Evolutionary conservation across 202 grass and related monocot genomes (phyloP), one percentile per base, ranked within the genome.

Genomic region (Setaria italica): DNA sequence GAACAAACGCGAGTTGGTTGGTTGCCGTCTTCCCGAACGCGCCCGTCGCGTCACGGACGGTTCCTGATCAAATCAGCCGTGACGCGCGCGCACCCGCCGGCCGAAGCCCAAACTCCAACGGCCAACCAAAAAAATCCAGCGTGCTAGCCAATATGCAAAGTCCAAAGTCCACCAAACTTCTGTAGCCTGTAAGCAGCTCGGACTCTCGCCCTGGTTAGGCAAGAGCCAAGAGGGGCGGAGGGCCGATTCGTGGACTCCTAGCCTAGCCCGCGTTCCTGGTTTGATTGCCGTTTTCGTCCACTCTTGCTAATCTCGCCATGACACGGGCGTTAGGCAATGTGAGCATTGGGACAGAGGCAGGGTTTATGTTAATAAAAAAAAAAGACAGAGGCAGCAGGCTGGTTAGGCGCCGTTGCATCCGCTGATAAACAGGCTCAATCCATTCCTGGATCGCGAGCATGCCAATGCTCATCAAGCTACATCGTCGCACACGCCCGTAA

Each of bases 31-130:
- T 46, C 15, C 9, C 3, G 1, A 58, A 29, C n/a, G 58, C 12
- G 3, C 6, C 46, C 58, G 46, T 43, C 4, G 48, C 49, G 59
- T 57, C 78, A 25, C 13, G 11, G 72, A 76, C 63, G 53, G 85
- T 74, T 71, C 60, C 8, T 77, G 72, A 78, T 74, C 66, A 20
- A 39, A 37, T 14, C 68, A 78, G 59, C 33, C 51, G 5, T 83
- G 84, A 79, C 79, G 55, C 76, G 16, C 46, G 5, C 35, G 81
- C 58, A 59, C 39, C 12, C 25, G 60, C 29, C 15, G 1, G 77
- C 16, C 53, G 17, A 49, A 56, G 16, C 9, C 20, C 75, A 8
- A 50, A 43, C 67, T 55, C 3, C 17, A 43, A 29, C 47, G 16
- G 29, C 48, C 17, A 39, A 48, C 59, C 47, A 32, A n/a, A 39